phyloP scores from a whole-genome alignment of 768 basidiomycete species.

The Rhodosporidiobolus sp. region DNA sequence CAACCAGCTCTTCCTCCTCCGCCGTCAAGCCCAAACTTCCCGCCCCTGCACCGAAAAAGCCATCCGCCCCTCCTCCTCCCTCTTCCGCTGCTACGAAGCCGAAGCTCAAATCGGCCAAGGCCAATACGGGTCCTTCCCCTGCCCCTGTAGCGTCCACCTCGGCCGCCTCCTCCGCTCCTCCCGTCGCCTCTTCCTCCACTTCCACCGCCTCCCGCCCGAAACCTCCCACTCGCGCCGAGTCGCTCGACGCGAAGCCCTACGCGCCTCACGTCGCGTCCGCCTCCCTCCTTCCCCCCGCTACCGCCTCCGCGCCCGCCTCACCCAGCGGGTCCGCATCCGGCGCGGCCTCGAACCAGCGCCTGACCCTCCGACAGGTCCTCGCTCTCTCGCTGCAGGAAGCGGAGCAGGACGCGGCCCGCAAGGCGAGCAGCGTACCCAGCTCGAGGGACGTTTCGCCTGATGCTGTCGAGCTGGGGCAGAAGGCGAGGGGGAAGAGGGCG shows the following conservation, averaged over 20 bases:
- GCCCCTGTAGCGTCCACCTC: neutral
- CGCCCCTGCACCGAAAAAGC: neutral
- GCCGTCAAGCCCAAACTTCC: neutral
- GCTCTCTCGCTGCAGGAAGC: slow-evolving; percentile 32
- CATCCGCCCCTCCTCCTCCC: neutral
- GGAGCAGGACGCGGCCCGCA: neutral
- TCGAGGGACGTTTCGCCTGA: slow-evolving; percentile 13
- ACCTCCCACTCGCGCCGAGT: slow-evolving; percentile 1
- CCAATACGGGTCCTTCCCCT: neutral
- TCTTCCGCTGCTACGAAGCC: slow-evolving; percentile 12
- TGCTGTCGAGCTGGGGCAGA: neutral
- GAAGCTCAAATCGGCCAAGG: neutral
- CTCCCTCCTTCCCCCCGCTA: neutral
- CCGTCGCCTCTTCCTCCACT: neutral
- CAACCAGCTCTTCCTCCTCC: neutral
- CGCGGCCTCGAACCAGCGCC: neutral
- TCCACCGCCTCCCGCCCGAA: neutral
- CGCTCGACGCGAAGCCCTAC: neutral
- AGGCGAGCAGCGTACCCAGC: neutral
- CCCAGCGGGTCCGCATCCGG: neutral
- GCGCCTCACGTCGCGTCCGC: neutral
- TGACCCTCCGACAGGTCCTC: slow-evolving; percentile 35
- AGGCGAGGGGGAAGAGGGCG: neutral
- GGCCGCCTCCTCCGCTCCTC: neutral
- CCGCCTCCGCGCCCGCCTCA: neutral